Evolutionary conservation across 768 basidiomycete species (phyloP).

Genomic region (Leccinum disarticulatum): DNA sequence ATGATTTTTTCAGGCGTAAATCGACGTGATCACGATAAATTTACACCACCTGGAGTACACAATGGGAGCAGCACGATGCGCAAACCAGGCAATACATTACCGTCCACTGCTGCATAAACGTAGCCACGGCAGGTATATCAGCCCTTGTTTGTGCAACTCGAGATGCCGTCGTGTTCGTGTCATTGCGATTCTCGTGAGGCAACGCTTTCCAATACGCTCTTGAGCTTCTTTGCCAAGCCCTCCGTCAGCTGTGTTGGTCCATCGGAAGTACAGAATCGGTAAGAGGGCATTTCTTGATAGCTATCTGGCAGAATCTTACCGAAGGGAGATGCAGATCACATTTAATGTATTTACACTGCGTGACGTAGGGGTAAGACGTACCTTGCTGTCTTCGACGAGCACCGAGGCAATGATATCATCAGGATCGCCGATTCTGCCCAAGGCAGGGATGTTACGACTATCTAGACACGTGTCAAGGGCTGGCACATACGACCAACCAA

Average conservation of each 20-base stretch:
- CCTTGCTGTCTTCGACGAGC: slow-evolving; percentile 67
- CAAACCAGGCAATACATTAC: background rate
- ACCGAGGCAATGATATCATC: slow-evolving; percentile 84
- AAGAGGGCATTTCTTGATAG: slow-evolving; percentile 82
- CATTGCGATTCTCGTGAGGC: slow-evolving; percentile 32
- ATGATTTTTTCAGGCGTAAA: background rate
- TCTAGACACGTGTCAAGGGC: slow-evolving; percentile 41
- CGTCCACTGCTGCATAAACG: background rate
- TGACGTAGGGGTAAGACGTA: slow-evolving; percentile 23
- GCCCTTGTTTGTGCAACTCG: background rate
- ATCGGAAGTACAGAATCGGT: slow-evolving; percentile 75
- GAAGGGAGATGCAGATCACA: background rate
- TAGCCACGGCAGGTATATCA: background rate
- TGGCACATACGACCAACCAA: background rate
- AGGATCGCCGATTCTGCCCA: slow-evolving; percentile 76
- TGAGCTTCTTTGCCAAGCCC: slow-evolving; percentile 56
- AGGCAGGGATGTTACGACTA: slow-evolving; percentile 68
- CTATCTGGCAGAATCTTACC: slow-evolving; percentile 64
- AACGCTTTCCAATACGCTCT: slow-evolving; percentile 35
- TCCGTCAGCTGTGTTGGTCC: slow-evolving; percentile 69
- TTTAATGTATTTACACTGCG: background rate
- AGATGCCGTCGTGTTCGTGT: background rate
- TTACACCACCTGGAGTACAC: background rate
- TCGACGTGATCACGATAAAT: background rate
- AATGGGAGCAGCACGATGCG: background rate